Base-by-base conservation (phyloP, 352 stramenopile species). In the Phytophthora sp. region DNA sequence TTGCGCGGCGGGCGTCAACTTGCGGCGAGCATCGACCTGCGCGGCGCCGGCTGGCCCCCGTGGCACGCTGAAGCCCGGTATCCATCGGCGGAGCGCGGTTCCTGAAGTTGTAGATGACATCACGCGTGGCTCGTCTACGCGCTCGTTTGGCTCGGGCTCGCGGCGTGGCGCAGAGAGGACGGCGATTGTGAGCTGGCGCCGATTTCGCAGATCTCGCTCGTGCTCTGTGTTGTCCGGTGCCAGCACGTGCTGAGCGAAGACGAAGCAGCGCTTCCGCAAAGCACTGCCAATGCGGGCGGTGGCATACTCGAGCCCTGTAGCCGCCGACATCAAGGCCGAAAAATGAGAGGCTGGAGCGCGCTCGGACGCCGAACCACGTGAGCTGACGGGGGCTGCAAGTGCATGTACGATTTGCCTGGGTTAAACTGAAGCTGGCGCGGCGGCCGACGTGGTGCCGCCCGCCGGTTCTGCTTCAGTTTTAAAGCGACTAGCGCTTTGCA, bases 91-190 rank as follows among this genome's bases (percentile, higher is more conserved):
- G 46, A 45, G 13, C 28, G n/a, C n/a, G 13, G 39, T 32, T 56
- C 42, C 55, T 67, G 37, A 60, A 63, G 35, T 56, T 70, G 50
- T n/a, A 38, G 43, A 17, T 72, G 63, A 69, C 57, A 72, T 68
- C 57, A 72, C 46, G 42, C 27, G 24, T 53, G 58, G 32, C 64
- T 69, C 26, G 39, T 66, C 45, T 41, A 66, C 45, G 37, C 48
- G 50, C 34, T 41, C n/a, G n/a, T n/a, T 9, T 39, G 42, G 39
- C 53, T 55, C 48, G 24, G 37, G 26, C 45, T 48, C 28, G 30
- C n/a, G 17, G 4, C 6, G 54, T 45, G 35, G 55, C 56, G 34
- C 32, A 49, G 42, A 60, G 28, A 50, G 45, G 53, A 11, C 53
- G 28, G 27, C 42, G 62, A 72, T 65, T 70, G 46, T 64, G 62